phyloP scores from a whole-genome alignment of 352 stramenopile species.

The Phytophthora pistaciae region DNA sequence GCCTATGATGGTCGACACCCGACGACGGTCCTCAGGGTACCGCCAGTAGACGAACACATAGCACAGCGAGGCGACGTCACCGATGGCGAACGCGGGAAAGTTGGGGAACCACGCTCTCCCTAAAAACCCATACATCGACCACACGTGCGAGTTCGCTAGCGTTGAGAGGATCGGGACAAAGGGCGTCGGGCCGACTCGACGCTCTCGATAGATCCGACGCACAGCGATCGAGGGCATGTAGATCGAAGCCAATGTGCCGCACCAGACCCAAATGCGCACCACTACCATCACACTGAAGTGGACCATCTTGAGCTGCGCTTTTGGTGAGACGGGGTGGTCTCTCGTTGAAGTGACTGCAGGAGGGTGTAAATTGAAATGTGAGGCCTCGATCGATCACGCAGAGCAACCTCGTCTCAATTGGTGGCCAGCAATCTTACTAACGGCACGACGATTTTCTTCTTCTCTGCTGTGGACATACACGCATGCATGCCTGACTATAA shows the following conservation, averaged over 20 bases:
- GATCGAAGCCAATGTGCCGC: neutral
- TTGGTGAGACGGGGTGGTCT: neutral
- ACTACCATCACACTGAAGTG: neutral
- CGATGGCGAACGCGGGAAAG: neutral
- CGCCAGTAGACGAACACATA: neutral
- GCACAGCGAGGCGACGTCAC: neutral
- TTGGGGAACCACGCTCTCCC: constrained; percentile 1
- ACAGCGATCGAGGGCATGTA: neutral
- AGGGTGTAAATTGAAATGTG: neutral
- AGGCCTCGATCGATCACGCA: neutral
- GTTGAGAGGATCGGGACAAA: neutral
- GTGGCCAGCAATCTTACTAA: neutral
- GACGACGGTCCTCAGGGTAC: neutral
- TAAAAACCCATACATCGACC: neutral
- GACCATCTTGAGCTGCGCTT: neutral
- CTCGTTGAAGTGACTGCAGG: neutral
- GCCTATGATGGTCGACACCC: neutral
- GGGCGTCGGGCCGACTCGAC: neutral
- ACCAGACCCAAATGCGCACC: constrained; percentile 1
- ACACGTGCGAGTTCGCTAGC: neutral
- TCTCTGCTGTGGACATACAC: too few species aligned
- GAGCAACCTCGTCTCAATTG: neutral
- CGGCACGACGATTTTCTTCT: too few species aligned
- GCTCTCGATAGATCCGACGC: neutral
- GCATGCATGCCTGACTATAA: too few species aligned